Evolutionary conservation across 306 rosid species (phyloP), one percentile per base, ranked within the genome.

Genomic region (Cajanus cajan): DNA sequence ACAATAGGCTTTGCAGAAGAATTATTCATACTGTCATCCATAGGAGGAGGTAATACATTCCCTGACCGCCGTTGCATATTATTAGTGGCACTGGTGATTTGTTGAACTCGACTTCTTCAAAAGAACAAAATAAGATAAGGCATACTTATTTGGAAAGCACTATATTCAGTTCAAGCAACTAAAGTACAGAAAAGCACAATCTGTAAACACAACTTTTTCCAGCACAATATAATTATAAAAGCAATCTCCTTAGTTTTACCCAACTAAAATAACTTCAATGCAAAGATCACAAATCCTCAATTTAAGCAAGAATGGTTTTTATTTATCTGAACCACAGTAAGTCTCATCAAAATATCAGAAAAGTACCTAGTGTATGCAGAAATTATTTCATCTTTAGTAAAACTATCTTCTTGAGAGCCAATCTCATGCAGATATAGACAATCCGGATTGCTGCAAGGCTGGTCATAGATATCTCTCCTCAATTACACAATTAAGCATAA

Each of bases 391-490:
- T 96, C 99, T 88, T 96, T 96, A 4, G 99, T 88, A 84, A 96
- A 96, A 90, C 99, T 96, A 87, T 93, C 99, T 77, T 93, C 96
- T 64, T 88, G 97, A 80, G 92, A 89, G 82, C 99, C 98, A 86
- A 96, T 80, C 89, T 96, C 99, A 13, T 96, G 99, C 88, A 96
- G 88, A 86, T 96, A 96, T 81, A 96, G 78, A 86, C 99, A 96
- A 89, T 96, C 99, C 4, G 97, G 94, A 83, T 96, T 96, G 88
- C 86, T 89, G 94, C 98, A 96, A 76, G 98, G 98, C 99, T 96
- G 97, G 54, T 74, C 80, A 82, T 6, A 69, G 39, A 77, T 47
- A 83, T 51, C 37, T 36, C 52, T 48, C 63, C 44, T 76, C 71
- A 76, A 69, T 62, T 69, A 61, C 66, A 18, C 25, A 50, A 68